phyloP scores from a whole-genome alignment of 768 basidiomycete species.

The Trametes coccinea region DNA sequence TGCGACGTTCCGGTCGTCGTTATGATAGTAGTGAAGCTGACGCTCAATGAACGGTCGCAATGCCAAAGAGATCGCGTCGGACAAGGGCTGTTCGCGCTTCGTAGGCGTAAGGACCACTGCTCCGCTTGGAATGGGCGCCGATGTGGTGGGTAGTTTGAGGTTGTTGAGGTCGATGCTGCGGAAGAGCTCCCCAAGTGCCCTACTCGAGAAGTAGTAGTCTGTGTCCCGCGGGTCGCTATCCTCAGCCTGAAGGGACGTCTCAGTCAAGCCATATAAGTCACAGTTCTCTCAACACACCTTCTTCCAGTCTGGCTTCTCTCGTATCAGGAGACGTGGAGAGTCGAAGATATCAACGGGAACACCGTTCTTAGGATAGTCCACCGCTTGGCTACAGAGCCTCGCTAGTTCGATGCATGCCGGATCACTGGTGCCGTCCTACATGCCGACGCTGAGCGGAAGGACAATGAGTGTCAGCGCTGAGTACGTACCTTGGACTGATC shows the following conservation, averaged over 20 bases:
- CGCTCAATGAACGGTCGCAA: constrained; percentile 25
- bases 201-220: constrained; percentile 71
- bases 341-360: constrained; percentile 54
- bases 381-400: constrained; percentile 62
- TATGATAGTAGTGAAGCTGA: constrained; percentile 25
- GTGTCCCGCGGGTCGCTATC: constrained; percentile 46
- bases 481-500: constrained; percentile 67
- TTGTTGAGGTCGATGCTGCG: constrained; percentile 56
- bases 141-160: constrained; percentile 26
- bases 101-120: background rate
- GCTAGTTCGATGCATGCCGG: constrained; percentile 58
- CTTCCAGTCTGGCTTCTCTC: constrained; percentile 81
- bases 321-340: constrained; percentile 58
- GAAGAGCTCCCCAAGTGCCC: constrained; percentile 72
- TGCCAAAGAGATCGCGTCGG: constrained; percentile 28
- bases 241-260: constrained; percentile 22
- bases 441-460: background rate
- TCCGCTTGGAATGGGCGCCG: constrained; percentile 12
- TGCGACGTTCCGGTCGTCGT: constrained; percentile 25
- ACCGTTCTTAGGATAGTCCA: constrained; percentile 82
- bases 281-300: constrained; percentile 27
- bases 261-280: background rate
- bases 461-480: background rate
- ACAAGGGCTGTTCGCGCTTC: constrained; percentile 16
- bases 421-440: constrained; percentile 63